These are phyloP conservation scores for Umbilicus rupestris DNA, from an alignment of 164 flowering plant species.

Conservation along the genomic window DNA sequence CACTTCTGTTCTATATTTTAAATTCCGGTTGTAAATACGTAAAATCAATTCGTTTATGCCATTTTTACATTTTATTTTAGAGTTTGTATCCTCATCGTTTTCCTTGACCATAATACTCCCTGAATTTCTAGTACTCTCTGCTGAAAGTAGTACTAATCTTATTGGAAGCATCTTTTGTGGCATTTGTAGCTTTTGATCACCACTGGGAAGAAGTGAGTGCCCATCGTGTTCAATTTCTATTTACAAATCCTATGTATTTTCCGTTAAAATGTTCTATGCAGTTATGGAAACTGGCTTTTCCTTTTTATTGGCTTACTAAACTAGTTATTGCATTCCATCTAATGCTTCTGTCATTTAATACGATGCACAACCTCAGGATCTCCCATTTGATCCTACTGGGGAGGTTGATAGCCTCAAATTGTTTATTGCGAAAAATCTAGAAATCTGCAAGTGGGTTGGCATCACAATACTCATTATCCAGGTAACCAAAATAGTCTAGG, in stretches of 20 bases:
- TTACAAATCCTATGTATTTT: not conserved
- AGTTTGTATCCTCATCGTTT: not conserved
- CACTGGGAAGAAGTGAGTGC: constrained; percentile 59
- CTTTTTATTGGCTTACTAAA: too few relatives aligned
- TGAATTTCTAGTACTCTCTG: constrained; percentile 39
- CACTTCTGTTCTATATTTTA: not conserved
- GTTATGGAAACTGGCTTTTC: too few relatives aligned
- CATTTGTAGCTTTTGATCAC: constrained; percentile 49
- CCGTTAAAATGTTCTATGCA: too few relatives aligned
- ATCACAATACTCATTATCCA: constrained; percentile 43
- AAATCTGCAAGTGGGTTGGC: constrained; percentile 67
- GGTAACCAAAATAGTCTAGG: constrained; percentile 28
- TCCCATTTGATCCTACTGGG: constrained; percentile 81
- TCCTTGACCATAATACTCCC: constrained; percentile 28
- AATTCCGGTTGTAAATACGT: not conserved
- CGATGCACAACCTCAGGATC: constrained; percentile 33
- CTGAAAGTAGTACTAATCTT: constrained; percentile 37
- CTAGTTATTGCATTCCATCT: not conserved
- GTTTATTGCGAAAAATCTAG: constrained; percentile 47
- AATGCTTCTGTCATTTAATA: not conserved
- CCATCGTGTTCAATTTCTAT: not conserved
- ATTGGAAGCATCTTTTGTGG: constrained; percentile 57
- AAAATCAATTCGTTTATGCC: not conserved
- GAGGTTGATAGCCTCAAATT: constrained; percentile 42
- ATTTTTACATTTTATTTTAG: not conserved